phyloP scores from a whole-genome alignment of 495 filamentous ascomycete genomes.

The Hyaloscypha hepaticicola region DNA sequence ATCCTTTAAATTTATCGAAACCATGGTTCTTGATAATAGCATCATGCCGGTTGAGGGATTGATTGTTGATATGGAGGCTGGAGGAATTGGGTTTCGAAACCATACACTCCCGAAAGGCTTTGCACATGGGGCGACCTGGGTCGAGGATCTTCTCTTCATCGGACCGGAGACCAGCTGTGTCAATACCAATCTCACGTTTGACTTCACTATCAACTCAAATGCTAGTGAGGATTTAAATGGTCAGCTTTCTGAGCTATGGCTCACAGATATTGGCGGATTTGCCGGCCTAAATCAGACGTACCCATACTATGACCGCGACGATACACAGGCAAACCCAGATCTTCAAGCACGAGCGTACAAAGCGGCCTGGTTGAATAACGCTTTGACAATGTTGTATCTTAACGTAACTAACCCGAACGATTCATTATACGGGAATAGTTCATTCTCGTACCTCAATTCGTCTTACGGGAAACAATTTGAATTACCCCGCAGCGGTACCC shows the following conservation, averaged over 20 bases:
- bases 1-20: conserved; percentile 30
- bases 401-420: conserved; percentile 12
- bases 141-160: conserved; percentile 47
- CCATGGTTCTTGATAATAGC: conserved; percentile 35
- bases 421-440: conserved; percentile 3
- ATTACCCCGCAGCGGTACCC: not conserved
- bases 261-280: conserved; percentile 47
- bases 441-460: conserved; percentile 40
- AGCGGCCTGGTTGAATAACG: conserved; percentile 45
- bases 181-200: conserved; percentile 43
- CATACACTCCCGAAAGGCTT: conserved; percentile 39
- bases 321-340: conserved; percentile 35
- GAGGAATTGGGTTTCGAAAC: conserved; percentile 47
- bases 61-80: conserved; percentile 40
- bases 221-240: conserved; percentile 15
- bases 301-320: conserved; percentile 24
- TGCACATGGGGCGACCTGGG: conserved; percentile 37
- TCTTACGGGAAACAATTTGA: conserved; percentile 32
- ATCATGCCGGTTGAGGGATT: conserved; percentile 42
- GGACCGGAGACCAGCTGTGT: conserved; percentile 46
- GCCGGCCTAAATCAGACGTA: conserved; percentile 33
- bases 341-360: conserved; percentile 40
- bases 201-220: conserved; percentile 32
- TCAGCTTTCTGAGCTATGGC: no score
- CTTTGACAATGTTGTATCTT: conserved; percentile 9